Evolutionary conservation across 805 yeast species (phyloP).

Genomic region (Metschnikowia continentalis): DNA sequence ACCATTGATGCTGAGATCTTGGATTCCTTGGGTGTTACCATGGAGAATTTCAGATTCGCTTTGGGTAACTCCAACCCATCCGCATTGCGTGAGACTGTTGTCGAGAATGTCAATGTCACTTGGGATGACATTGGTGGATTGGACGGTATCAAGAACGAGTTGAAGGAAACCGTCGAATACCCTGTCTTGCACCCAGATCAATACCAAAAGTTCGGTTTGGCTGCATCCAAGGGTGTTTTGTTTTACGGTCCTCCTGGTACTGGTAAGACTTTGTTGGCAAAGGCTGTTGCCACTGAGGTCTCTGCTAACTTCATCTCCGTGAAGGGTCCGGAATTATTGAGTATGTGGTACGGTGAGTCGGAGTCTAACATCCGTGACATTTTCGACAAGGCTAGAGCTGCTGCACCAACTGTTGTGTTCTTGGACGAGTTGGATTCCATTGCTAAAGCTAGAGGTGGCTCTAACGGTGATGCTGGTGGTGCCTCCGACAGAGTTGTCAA

Average conservation of each 20-base stretch:
- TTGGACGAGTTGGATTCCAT: slow-evolving; percentile 97
- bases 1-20: slow-evolving; percentile 96
- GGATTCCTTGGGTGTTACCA: slow-evolving; percentile 94
- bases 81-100: slow-evolving; percentile 98
- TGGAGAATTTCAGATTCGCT: slow-evolving; percentile 98
- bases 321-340: slow-evolving; percentile 92
- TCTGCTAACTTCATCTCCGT: slow-evolving; percentile 97
- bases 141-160: slow-evolving; percentile 92
- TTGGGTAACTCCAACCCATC: slow-evolving; percentile 98
- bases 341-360: slow-evolving; percentile 99
- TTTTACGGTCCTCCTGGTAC: slow-evolving; percentile 99
- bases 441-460: slow-evolving; percentile 94
- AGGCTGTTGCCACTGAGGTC: slow-evolving; percentile 99
- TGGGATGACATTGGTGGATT: slow-evolving; percentile 99
- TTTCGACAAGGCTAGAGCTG: slow-evolving; percentile 97
- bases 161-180: slow-evolving; percentile 97
- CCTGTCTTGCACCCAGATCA: slow-evolving; percentile 99
- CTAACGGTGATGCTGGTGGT: slow-evolving; percentile 77
- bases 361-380: slow-evolving; percentile 97
- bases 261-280: slow-evolving; percentile 96
- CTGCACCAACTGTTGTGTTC: slow-evolving; percentile 98
- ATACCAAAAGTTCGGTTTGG: slow-evolving; percentile 94
- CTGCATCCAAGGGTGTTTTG: slow-evolving; percentile 97
- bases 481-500: slow-evolving; percentile 95
- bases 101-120: slow-evolving; percentile 95